A percentile compares a stretch with the other conserved stretches of the same genome.
Evolutionary conservation across 352 stramenopile genomes (phyloP).

Genomic region (Globisporangium rhizosaccharum): DNA sequence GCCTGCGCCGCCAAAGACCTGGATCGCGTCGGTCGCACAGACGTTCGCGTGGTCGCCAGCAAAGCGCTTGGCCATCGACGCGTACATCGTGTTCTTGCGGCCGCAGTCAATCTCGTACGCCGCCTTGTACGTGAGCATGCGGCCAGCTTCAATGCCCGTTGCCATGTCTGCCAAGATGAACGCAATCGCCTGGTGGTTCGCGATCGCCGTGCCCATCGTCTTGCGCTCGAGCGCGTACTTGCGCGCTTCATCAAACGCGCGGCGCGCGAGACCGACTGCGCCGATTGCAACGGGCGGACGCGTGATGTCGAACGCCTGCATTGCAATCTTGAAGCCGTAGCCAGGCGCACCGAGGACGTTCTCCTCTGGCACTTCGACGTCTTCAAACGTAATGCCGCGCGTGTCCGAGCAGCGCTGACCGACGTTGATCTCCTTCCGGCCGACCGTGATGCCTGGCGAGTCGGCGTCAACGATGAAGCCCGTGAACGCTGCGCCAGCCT

Average conservation of each 20-base stretch:
- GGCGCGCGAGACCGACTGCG: slow-evolving; percentile 78
- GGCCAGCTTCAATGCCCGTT: slow-evolving; percentile 83
- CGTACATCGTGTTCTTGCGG: slow-evolving; percentile 87
- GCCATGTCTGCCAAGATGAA: slow-evolving; percentile 92
- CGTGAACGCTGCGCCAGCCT: slow-evolving; percentile 80
- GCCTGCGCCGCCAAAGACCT: slow-evolving; percentile 87
- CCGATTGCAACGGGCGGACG: slow-evolving; percentile 84
- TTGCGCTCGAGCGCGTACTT: slow-evolving; percentile 85
- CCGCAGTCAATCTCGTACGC: slow-evolving; percentile 88
- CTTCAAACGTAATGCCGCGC: slow-evolving; percentile 87
- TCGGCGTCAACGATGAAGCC: slow-evolving; percentile 89
- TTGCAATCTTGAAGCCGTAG: slow-evolving; percentile 91
- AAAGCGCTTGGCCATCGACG: slow-evolving; percentile 90
- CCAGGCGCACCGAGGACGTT: slow-evolving; percentile 85
- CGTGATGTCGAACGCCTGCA: slow-evolving; percentile 91
- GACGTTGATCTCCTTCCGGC: slow-evolving; percentile 90
- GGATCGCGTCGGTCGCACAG: slow-evolving; percentile 81
- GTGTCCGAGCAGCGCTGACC: slow-evolving; percentile 90
- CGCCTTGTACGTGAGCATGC: slow-evolving; percentile 84
- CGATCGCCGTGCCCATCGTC: slow-evolving; percentile 84
- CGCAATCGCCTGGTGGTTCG: slow-evolving; percentile 83
- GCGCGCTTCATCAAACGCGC: slow-evolving; percentile 85
- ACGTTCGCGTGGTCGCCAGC: slow-evolving; percentile 85
- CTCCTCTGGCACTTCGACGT: slow-evolving; percentile 82
- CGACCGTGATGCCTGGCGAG: slow-evolving; percentile 80